Percentiles rank a stretch among this genome's conserved stretches.
These are phyloP conservation scores for Hypsizygus marmoreus DNA, from an alignment of 768 basidiomycete species.

Conservation along the genomic window DNA sequence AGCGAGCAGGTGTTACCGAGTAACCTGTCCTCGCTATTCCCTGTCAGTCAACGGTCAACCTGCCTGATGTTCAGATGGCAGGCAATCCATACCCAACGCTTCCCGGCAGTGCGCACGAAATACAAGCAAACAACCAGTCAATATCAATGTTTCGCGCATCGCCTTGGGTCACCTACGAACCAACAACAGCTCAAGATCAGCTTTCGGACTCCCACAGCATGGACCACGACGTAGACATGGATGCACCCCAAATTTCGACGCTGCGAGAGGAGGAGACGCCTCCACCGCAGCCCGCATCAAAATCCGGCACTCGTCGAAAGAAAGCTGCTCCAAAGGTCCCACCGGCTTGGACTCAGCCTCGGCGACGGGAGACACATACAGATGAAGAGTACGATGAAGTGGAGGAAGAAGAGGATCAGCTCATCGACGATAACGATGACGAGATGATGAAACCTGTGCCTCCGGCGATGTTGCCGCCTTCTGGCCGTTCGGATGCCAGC, in stretches of 20 bases:
- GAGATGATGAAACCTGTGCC: constrained; percentile 33
- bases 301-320: constrained; percentile 25
- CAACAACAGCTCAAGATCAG: constrained; percentile 26
- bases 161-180: constrained; percentile 63
- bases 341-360: constrained; percentile 21
- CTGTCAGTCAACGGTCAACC: too few relatives aligned
- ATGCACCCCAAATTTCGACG: constrained; percentile 81
- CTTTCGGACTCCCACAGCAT: constrained; percentile 30
- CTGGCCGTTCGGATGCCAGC: constrained; percentile 32
- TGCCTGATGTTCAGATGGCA: constrained; percentile 11
- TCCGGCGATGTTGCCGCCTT: constrained; percentile 24
- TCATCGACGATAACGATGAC: constrained; percentile 70
- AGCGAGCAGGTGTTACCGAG: background rate
- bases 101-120: constrained; percentile 25
- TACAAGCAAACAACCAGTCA: constrained; percentile 38
- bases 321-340: constrained; percentile 16
- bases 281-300: constrained; percentile 46
- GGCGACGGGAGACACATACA: constrained; percentile 24
- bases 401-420: constrained; percentile 77
- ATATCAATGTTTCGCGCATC: constrained; percentile 61
- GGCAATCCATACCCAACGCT: constrained; percentile 19
- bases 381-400: constrained; percentile 65
- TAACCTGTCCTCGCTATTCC: too few relatives aligned
- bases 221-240: constrained; percentile 64
- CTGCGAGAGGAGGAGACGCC: constrained; percentile 74